Conservation (phyloP, 495 filamentous ascomycete species). For the Aspergillus avenaceus region DNA sequence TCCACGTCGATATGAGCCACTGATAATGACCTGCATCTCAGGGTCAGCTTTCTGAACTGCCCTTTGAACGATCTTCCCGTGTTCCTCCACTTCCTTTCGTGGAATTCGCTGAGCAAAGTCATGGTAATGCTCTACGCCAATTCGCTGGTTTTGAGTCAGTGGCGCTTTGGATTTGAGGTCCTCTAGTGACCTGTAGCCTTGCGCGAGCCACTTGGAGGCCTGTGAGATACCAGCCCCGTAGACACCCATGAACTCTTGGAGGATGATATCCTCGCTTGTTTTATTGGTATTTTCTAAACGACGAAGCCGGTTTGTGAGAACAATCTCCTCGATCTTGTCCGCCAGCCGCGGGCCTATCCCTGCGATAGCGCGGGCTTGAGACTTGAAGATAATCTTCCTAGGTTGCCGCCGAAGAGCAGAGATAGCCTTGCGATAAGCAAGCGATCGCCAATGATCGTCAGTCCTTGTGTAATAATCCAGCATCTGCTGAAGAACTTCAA, state of each 20-base stretch:
- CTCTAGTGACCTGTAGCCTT: slow-evolving; percentile 70
- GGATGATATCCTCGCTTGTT: slow-evolving; percentile 58
- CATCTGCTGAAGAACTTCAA: slow-evolving; percentile 79
- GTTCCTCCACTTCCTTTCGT: slow-evolving; percentile 66
- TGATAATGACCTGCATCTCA: slow-evolving; percentile 63
- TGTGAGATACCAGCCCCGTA: slow-evolving; percentile 73
- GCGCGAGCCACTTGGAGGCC: slow-evolving; percentile 73
- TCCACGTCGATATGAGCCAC: slow-evolving; percentile 85
- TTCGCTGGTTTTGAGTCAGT: slow-evolving; percentile 67
- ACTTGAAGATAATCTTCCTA: slow-evolving; percentile 59
- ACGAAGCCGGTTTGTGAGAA: slow-evolving; percentile 65
- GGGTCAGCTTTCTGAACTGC: slow-evolving; percentile 60
- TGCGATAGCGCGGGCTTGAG: slow-evolving; percentile 64
- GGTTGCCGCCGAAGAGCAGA: slow-evolving; percentile 63
- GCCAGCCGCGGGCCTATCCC: slow-evolving; percentile 75
- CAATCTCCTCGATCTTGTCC: slow-evolving; percentile 90
- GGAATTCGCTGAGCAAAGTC: slow-evolving; percentile 85
- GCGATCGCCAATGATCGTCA: slow-evolving; percentile 73
- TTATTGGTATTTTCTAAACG: slow-evolving; percentile 64
- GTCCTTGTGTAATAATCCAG: slow-evolving; percentile 71
- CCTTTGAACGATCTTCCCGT: slow-evolving; percentile 63
- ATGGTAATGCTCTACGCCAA: slow-evolving; percentile 77
- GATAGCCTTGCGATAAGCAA: slow-evolving; percentile 80
- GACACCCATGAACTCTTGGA: slow-evolving; percentile 69
- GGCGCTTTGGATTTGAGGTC: slow-evolving; percentile 63